Evolutionary conservation across 225 moss, liverwort and hornwort genomes (phyloP), one percentile per base, ranked within the genome.

Genomic region (Marchantia polymorpha): DNA sequence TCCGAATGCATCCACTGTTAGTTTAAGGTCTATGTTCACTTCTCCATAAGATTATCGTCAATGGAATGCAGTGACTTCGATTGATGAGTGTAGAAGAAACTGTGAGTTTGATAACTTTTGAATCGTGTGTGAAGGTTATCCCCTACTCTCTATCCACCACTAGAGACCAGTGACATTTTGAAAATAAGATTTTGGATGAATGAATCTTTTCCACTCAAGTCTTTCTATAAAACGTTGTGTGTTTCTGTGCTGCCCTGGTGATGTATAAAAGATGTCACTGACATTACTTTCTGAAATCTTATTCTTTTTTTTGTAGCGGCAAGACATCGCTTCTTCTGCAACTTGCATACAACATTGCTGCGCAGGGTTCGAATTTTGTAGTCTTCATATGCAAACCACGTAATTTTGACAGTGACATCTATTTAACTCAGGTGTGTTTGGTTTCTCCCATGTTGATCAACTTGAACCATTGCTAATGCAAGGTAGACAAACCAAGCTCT

Each of bases 251-350:
- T 27, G 64, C 27, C 66, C 46, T 52, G 20, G 4, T 1, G 31
- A 7, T 20, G 3, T 48, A 69, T 77, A 5, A 74, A 27, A 23
- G 3, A 49, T 70, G 53, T 72, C 55, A 22, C 4, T 72, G 8
- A 75, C 22, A n/a, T 52, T 61, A 50, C 52, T 78, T 67, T 16
- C 9, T 50, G 26, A 0, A 65, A 10, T 55, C 15, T 13, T 29
- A 73, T 25, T 59, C 0, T 48, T 72, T 82, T 63, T 48, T 72
- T 82, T 63, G 75, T 84, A 91, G 92, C 78, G 99, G 99, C 69
- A 95, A 93, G 87, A 93, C 93, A 22, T 99, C 95, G 16, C 88
- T 93, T 49, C 93, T 99, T 25, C 85, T 95, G 73, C 99, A 95
- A 74, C 91, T 93, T 85, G 99, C 99, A 6, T 90, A 87, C 82